Conservation (phyloP, 768 basidiomycete species). For the Cyclocybe aegerita region DNA sequence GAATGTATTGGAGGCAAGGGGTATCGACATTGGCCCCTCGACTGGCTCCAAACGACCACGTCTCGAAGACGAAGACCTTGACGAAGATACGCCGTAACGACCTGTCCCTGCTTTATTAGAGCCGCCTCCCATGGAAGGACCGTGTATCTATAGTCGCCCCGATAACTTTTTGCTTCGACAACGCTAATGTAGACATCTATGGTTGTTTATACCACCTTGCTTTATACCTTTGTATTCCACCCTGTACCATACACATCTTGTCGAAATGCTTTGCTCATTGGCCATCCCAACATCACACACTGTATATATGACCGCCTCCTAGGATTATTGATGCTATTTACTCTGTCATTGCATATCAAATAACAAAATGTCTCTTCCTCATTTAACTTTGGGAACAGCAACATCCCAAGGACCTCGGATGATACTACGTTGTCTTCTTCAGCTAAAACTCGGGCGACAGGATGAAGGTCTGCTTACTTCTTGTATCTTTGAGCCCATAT, state of each 20-base stretch:
- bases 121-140: constrained; percentile 14
- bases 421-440: constrained; percentile 47
- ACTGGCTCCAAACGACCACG: constrained; percentile 49
- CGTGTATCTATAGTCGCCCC: constrained; percentile 23
- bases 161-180: constrained; percentile 10
- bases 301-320: constrained; percentile 17
- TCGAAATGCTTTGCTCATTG: constrained; percentile 16
- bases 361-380: constrained; percentile 9
- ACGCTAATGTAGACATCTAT: constrained; percentile 15
- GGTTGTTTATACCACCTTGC: constrained; percentile 14
- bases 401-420: constrained; percentile 92
- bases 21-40: constrained; percentile 50
- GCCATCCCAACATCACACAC: constrained; percentile 1
- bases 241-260: constrained; percentile 23
- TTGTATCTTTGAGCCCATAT: constrained; percentile 89
- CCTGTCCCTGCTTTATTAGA: constrained; percentile 10
- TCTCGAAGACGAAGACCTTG: constrained; percentile 53
- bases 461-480: constrained; percentile 53
- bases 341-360: constrained; percentile 6
- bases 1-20: constrained; percentile 80
- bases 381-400: constrained; percentile 71
- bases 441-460: too few species aligned
- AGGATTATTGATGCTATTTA: constrained; percentile 24
- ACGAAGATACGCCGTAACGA: constrained; percentile 24
- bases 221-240: constrained; percentile 23